Conservation (phyloP, 768 basidiomycete species). For the Chalciporus pseudorubinellus region DNA sequence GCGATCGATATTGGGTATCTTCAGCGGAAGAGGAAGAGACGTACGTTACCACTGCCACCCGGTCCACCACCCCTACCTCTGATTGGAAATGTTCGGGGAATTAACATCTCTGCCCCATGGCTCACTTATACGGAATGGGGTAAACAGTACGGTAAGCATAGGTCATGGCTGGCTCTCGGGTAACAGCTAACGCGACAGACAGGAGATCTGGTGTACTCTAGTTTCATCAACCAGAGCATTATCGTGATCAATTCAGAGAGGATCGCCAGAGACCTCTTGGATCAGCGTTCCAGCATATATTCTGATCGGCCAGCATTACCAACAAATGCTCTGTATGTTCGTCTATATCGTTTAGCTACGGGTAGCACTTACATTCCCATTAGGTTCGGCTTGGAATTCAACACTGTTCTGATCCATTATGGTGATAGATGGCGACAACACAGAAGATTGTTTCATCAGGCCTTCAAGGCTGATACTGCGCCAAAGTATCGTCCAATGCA, state of each 20-base stretch:
- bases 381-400: conserved; percentile 35
- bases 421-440: conserved; percentile 37
- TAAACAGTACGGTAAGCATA: conserved; percentile 11
- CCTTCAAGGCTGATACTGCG: conserved; percentile 28
- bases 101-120: conserved; percentile 15
- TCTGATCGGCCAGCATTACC: conserved; percentile 32
- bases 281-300: conserved; percentile 27
- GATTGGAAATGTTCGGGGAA: conserved; percentile 18
- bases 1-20: conserved; percentile 2
- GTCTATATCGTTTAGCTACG: neutral
- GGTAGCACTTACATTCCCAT: neutral
- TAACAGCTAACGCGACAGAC: neutral
- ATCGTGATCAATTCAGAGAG: conserved; percentile 28
- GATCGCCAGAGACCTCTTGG: conserved; percentile 26
- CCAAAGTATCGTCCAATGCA: conserved; percentile 33
- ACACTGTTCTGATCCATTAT: conserved; percentile 34
- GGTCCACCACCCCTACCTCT: conserved; percentile 20
- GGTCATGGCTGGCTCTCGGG: too few relatives aligned
- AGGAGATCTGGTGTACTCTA: conserved; percentile 29
- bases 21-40: conserved; percentile 4
- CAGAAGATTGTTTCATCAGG: conserved; percentile 36
- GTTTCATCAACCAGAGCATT: conserved; percentile 22
- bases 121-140: conserved; percentile 21
- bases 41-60: conserved; percentile 14
- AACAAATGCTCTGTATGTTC: conserved; percentile 20